Conservation (phyloP, 176 grass and related monocot species). For the Hordeum marinum region DNA sequence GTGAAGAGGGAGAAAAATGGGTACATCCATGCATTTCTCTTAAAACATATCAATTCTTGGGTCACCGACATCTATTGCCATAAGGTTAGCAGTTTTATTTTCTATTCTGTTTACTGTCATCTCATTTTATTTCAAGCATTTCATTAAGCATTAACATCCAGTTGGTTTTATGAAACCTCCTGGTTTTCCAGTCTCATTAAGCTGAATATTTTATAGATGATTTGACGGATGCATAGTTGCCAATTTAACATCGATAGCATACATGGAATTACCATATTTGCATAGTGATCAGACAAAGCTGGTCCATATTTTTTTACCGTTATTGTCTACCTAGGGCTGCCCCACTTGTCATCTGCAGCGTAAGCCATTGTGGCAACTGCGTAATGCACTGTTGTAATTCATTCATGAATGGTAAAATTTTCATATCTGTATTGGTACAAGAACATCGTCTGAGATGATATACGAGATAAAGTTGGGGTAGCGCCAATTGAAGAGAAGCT, state of each 20-base stretch:
- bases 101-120: not conserved
- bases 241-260: not conserved
- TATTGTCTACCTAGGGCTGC: constrained; percentile 3
- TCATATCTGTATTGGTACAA: not conserved
- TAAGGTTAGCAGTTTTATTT: constrained; percentile 58
- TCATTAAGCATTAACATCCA: not conserved
- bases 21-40: constrained; percentile 74
- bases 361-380: not conserved
- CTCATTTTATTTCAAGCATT: not conserved
- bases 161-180: not conserved
- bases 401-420: not conserved
- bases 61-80: constrained; percentile 93
- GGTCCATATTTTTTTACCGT: not conserved
- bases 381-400: not conserved
- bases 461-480: too few species aligned
- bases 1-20: constrained; percentile 97
- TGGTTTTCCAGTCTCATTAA: not conserved
- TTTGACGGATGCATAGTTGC: not conserved
- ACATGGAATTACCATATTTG: not conserved
- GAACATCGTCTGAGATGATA: not conserved
- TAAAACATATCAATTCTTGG: constrained; percentile 92
- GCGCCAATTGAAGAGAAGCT: too few species aligned
- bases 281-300: not conserved
- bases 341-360: not conserved
- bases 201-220: not conserved